Evolutionary conservation across 352 stramenopile genomes (phyloP).

Genomic region (Globisporangium perplexum): DNA sequence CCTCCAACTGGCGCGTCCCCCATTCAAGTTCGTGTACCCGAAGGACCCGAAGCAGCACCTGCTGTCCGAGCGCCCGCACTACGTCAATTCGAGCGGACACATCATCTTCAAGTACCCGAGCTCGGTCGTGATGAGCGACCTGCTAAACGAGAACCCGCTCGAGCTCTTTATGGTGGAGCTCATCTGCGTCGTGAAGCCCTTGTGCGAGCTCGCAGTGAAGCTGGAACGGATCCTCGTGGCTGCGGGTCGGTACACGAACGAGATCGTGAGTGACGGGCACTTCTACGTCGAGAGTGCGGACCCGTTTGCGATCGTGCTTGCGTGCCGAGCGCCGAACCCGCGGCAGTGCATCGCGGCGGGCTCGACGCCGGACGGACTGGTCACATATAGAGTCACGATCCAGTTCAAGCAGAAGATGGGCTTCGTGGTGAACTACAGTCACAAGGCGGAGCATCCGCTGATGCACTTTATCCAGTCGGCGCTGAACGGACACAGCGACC

Average conservation of each 20-base stretch:
- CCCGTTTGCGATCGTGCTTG: slow-evolving; percentile 79
- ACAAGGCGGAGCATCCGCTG: slow-evolving; percentile 79
- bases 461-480: slow-evolving; percentile 86
- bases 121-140: slow-evolving; percentile 54
- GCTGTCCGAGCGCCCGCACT: slow-evolving; percentile 57
- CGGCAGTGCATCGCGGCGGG: slow-evolving; percentile 62
- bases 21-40: slow-evolving; percentile 67
- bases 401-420: slow-evolving; percentile 88
- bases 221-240: slow-evolving; percentile 65
- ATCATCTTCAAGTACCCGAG: slow-evolving; percentile 82
- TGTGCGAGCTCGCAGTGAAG: slow-evolving; percentile 82
- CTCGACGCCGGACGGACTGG: slow-evolving; percentile 63
- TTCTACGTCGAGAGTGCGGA: slow-evolving; percentile 84
- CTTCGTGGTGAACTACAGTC: slow-evolving; percentile 84
- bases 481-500: slow-evolving; percentile 75
- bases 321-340: slow-evolving; percentile 64
- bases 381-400: slow-evolving; percentile 76
- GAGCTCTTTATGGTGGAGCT: slow-evolving; percentile 87
- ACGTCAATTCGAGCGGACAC: slow-evolving; percentile 66
- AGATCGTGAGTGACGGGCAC: slow-evolving; percentile 60
- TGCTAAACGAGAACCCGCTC: slow-evolving; percentile 77
- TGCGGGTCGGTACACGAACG: slow-evolving; percentile 70
- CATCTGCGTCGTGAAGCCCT: slow-evolving; percentile 78
- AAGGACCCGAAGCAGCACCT: slow-evolving; percentile 53
- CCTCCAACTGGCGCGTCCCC: slow-evolving; percentile 50